phyloP scores from a whole-genome alignment of 202 grass and related monocot genomes.

The Panicum hallii region DNA sequence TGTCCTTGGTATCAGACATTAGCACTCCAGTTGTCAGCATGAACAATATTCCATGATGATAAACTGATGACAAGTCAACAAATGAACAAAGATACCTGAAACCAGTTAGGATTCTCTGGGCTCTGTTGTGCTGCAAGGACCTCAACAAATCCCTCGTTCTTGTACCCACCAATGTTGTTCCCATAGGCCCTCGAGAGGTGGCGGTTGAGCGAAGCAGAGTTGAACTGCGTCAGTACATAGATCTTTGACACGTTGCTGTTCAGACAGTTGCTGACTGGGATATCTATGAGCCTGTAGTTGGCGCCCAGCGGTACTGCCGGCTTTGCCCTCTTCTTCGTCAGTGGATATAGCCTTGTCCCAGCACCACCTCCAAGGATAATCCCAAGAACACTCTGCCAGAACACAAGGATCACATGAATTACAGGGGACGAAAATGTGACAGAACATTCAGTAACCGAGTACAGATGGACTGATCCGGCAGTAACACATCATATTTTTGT shows the following conservation, averaged over 20 bases:
- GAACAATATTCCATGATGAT: not conserved
- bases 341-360: slow-evolving; percentile 86
- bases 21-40: not conserved
- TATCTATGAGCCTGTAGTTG: slow-evolving; percentile 97
- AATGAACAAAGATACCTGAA: slow-evolving; percentile 70
- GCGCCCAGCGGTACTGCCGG: slow-evolving; percentile 88
- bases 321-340: slow-evolving; percentile 98
- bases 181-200: slow-evolving; percentile 93
- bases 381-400: slow-evolving; percentile 85
- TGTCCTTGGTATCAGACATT: slow-evolving; percentile 3
- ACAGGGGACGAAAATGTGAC: not conserved
- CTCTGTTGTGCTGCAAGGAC: slow-evolving; percentile 96
- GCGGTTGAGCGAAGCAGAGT: slow-evolving; percentile 92
- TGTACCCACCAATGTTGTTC: slow-evolving; percentile 89
- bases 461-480: not conserved
- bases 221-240: slow-evolving; percentile 95
- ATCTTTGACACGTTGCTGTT: slow-evolving; percentile 97
- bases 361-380: slow-evolving; percentile 98
- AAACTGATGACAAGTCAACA: slow-evolving; percentile 17
- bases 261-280: slow-evolving; percentile 95
- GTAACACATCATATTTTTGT: not conserved
- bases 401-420: slow-evolving; percentile 34
- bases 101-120: slow-evolving; percentile 97
- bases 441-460: slow-evolving; percentile 1
- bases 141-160: slow-evolving; percentile 98